phyloP scores from a whole-genome alignment of 768 basidiomycete genomes.

The Auriscalpium vulgare region DNA sequence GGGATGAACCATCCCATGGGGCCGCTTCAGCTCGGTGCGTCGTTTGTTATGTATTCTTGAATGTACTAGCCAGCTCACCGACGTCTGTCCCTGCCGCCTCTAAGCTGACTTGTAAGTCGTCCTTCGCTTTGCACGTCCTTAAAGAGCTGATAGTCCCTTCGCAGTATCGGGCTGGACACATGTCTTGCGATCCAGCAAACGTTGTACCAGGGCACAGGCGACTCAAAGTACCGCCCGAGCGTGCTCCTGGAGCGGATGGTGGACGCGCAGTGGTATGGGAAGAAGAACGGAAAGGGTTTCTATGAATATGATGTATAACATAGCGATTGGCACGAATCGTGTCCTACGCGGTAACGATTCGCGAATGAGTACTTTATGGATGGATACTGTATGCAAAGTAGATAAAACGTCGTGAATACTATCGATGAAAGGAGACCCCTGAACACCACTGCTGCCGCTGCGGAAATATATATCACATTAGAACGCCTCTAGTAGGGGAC shows the following conservation, averaged over 20 bases:
- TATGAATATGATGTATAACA: conserved; percentile 58
- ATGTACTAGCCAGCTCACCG: neutral
- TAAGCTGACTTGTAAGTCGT: conserved; percentile 29
- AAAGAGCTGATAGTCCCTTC: neutral
- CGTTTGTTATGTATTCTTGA: neutral
- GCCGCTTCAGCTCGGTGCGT: conserved; percentile 73
- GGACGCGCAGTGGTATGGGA: conserved; percentile 89
- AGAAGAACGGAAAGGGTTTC: conserved; percentile 90
- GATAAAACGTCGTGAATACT: too few relatives aligned
- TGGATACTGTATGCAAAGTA: too few relatives aligned
- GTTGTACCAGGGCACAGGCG: conserved; percentile 79
- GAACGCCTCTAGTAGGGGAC: too few relatives aligned
- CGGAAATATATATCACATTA: too few relatives aligned
- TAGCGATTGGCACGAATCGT: too few relatives aligned
- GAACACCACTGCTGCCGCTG: too few relatives aligned
- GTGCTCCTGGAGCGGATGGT: conserved; percentile 92
- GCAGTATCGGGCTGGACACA: conserved; percentile 93
- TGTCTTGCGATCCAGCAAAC: conserved; percentile 91
- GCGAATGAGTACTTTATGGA: too few relatives aligned
- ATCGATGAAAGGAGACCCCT: too few relatives aligned
- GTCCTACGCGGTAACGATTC: too few relatives aligned
- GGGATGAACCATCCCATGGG: conserved; percentile 98
- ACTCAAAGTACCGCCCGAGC: conserved; percentile 92
- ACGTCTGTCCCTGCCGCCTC: too few relatives aligned
- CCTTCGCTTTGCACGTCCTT: neutral